Evolutionary conservation across 2,329 filamentous ascomycete genomes (phyloP), one percentile per base, ranked within the genome.

Genomic region (Alternaria triticimaculans): DNA sequence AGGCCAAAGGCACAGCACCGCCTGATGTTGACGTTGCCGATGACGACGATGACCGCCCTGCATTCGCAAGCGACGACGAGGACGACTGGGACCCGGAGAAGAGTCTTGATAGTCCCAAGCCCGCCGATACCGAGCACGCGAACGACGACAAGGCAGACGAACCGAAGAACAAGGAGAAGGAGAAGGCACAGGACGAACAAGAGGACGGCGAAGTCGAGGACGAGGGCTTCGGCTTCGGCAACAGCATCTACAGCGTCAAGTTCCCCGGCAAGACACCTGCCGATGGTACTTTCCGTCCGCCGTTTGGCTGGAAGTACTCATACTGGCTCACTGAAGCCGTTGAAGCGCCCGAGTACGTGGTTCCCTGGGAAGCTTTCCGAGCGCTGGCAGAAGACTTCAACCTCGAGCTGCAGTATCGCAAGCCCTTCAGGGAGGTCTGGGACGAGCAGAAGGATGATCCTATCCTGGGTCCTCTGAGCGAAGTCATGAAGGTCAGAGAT

Each of bases 351-450:
- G 96, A 99, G 82, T 99, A 97, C 78, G 95, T 99, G 2, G 96
- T 99, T 1, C 96, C 96, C 0, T 99, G 96, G 95, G 94, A 97
- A 79, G 94, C 94, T 1, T 98, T 99, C 83, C 92, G 96, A 82
- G 94, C 93, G 8, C 84, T 98, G 73, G 96, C 96, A 18, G 94
- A 97, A 78, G 94, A 98, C 77, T 99, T 95, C 85, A 97, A 97
- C 73, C 88, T 99, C 7, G 96, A 99, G 80, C 82, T 98, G 72
- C 92, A 97, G 81, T 99, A 97, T 76, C 92, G 96, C 75, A 95
- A 95, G 80, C 88, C 91, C 0, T 99, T 99, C 78, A 83, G 88
- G 44, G 94, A 98, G 70, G 91, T 99, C 28, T 98, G 95, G 93
- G 89, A 93, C 66, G 87, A 93, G 21, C 94, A 98, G 80, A 96